A percentile compares a stretch with the other conserved stretches of the same genome.
Conservation (phyloP, 78 protist species). For the Guillardia theta region DNA sequence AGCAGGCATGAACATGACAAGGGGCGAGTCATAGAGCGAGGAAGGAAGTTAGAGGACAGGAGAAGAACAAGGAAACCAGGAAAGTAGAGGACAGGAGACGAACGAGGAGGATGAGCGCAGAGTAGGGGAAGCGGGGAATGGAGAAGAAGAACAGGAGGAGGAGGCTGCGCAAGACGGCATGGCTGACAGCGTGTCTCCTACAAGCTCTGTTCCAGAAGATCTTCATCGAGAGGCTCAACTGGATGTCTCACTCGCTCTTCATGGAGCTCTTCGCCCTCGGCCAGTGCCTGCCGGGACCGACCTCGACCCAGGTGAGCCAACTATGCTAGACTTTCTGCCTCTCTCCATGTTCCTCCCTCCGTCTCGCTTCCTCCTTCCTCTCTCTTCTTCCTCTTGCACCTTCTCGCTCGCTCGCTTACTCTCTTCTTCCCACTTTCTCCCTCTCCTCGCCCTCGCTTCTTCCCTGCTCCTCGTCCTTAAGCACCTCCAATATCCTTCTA, state of each 20-base stretch:
- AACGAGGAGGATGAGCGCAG: not conserved
- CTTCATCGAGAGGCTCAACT: conserved; percentile 16
- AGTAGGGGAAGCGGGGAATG: not conserved
- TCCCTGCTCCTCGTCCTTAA: not conserved
- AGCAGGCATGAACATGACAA: too few species aligned
- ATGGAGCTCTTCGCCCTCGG: not conserved
- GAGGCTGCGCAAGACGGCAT: too few species aligned
- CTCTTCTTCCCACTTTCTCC: not conserved
- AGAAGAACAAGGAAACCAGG: too few species aligned
- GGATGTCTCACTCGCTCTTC: not conserved
- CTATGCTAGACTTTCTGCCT: not conserved
- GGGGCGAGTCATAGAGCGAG: too few species aligned
- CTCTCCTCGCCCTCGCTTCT: not conserved
- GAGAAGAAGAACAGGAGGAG: not conserved
- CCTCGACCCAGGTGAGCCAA: not conserved
- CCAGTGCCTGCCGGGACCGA: not conserved
- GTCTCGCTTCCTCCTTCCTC: not conserved
- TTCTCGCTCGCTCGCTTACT: not conserved
- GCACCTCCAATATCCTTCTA: not conserved
- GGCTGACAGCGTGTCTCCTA: not conserved
- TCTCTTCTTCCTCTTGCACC: not conserved
- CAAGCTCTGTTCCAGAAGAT: not conserved
- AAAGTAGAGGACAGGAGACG: too few species aligned
- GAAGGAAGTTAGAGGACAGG: too few species aligned
- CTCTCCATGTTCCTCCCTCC: not conserved